These are phyloP conservation scores for Candida labiduridarum DNA, from an alignment of 1,139 yeast species.

Conservation along the genomic window DNA sequence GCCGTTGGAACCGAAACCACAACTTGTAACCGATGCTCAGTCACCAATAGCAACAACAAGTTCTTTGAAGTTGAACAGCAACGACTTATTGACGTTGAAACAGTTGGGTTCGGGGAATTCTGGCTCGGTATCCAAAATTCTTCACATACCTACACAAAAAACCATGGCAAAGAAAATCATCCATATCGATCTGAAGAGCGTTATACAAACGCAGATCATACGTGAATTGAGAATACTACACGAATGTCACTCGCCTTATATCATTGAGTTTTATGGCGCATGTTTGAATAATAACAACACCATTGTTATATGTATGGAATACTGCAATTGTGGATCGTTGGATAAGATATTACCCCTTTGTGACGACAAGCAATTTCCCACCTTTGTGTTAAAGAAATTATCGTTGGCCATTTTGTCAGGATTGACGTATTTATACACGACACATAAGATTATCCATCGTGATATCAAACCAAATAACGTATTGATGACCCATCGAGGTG, in stretches of 20 bases:
- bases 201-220: conserved; percentile 81
- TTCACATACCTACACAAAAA: conserved; percentile 85
- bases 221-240: conserved; percentile 89
- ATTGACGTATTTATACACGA: conserved; percentile 73
- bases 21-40: conserved; percentile 16
- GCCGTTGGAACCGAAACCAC: conserved; percentile 16
- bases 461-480: conserved; percentile 63
- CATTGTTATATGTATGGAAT: conserved; percentile 91
- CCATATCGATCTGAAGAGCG: conserved; percentile 80
- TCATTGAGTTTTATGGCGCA: conserved; percentile 90
- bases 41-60: conserved; percentile 45
- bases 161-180: conserved; percentile 91
- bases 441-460: conserved; percentile 87
- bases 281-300: conserved; percentile 64
- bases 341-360: conserved; percentile 73
- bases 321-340: conserved; percentile 91
- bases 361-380: conserved; percentile 49
- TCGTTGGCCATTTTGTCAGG: conserved; percentile 81
- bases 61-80: conserved; percentile 52
- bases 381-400: conserved; percentile 70
- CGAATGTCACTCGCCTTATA: conserved; percentile 82
- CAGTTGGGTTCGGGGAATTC: conserved; percentile 92
- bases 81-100: conserved; percentile 73
- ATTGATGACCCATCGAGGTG: conserved; percentile 75
- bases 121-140: conserved; percentile 86